Conservation (phyloP, 106 monocot species). For the Agapanthus africanus region DNA sequence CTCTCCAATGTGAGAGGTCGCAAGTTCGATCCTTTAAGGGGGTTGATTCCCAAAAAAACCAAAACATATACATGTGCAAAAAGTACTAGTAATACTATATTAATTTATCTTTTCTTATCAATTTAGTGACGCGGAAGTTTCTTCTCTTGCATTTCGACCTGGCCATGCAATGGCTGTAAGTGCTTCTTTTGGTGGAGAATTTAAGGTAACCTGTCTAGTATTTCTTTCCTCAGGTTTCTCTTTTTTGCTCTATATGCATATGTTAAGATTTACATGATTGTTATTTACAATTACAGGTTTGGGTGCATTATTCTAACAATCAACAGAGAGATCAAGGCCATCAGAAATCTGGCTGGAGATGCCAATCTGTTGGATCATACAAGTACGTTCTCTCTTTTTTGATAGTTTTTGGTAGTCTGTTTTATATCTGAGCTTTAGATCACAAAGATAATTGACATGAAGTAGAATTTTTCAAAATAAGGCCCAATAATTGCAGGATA, state of each 20-base stretch:
- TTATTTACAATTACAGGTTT: constrained; percentile 37
- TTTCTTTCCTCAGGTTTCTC: neutral
- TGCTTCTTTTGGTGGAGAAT: constrained; percentile 86
- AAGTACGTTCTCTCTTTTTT: constrained; percentile 35
- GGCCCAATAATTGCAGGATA: no score
- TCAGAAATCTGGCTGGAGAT: constrained; percentile 79
- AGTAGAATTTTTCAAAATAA: no score
- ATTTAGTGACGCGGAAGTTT: constrained; percentile 61
- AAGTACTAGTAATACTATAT: no score
- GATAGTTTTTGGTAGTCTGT: no score
- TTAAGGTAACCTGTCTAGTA: constrained; percentile 49
- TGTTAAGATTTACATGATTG: neutral
- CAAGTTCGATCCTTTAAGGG: no score
- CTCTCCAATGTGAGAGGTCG: no score
- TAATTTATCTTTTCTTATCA: neutral
- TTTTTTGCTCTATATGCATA: neutral
- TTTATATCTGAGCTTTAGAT: neutral
- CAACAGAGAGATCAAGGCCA: constrained; percentile 25
- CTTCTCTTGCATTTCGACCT: constrained; percentile 74
- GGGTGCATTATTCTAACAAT: constrained; percentile 32
- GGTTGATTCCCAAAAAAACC: no score
- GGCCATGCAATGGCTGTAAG: constrained; percentile 62
- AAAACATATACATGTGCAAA: no score
- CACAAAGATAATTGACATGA: neutral
- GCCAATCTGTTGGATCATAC: constrained; percentile 95